Evolutionary conservation across 2,329 filamentous ascomycete genomes (phyloP).

Genomic region (Clonostachys rhizophaga): DNA sequence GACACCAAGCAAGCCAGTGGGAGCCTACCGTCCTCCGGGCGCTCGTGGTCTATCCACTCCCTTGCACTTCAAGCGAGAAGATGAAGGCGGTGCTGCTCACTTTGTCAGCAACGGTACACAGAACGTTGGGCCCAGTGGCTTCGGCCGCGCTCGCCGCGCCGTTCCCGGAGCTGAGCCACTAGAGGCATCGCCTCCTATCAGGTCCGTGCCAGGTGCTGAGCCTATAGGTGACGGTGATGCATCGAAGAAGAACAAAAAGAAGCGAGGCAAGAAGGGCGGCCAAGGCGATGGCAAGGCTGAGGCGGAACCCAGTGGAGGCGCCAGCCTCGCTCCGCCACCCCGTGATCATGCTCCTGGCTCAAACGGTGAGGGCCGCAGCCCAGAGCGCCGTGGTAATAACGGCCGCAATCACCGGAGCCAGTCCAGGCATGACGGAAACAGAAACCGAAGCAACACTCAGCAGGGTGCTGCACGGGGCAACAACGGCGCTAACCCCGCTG

Average conservation of each 20-base stretch:
- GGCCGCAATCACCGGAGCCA: conserved; percentile 49
- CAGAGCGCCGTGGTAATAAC: conserved; percentile 53
- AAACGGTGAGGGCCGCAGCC: conserved; percentile 55
- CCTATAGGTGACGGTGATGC: conserved; percentile 66
- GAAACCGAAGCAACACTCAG: conserved; percentile 46
- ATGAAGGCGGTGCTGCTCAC: conserved; percentile 90
- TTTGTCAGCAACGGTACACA: conserved; percentile 73
- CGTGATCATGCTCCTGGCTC: conserved; percentile 29
- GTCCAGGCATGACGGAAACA: conserved; percentile 44
- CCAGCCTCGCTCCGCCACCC: conserved; percentile 39
- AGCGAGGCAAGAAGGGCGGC: conserved; percentile 86
- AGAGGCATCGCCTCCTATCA: conserved; percentile 61
- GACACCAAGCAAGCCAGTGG: conserved; percentile 94
- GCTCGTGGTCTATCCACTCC: conserved; percentile 86
- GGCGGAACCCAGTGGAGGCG: conserved; percentile 37
- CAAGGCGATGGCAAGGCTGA: conserved; percentile 55
- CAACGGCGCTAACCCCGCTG: conserved; percentile 16
- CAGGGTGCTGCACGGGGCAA: conserved; percentile 23
- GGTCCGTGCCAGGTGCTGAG: conserved; percentile 60
- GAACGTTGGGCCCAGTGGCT: conserved; percentile 71
- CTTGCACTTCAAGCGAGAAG: conserved; percentile 93
- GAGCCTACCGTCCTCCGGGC: conserved; percentile 91
- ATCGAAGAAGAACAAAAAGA: conserved; percentile 95
- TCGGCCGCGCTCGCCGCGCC: conserved; percentile 68
- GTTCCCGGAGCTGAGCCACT: conserved; percentile 83